Percentiles rank a stretch among this genome's conserved stretches.
Evolutionary conservation across 495 filamentous ascomycete genomes (phyloP).

Genomic region (Aspergillus carlsbadensis): DNA sequence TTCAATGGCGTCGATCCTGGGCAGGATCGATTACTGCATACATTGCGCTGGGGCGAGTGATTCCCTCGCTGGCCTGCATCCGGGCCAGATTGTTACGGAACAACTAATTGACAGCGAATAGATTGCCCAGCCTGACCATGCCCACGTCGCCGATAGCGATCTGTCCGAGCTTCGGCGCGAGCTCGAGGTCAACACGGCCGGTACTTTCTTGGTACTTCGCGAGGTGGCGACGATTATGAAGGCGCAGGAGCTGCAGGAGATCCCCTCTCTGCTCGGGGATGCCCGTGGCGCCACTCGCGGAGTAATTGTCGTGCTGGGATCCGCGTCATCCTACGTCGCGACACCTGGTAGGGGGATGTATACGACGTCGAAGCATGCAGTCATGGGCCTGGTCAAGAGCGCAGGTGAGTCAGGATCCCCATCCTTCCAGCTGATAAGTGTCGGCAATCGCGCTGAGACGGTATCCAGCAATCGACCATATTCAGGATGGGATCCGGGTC

Average conservation of each 20-base stretch:
- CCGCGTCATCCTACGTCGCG: constrained; percentile 27
- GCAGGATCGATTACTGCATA: constrained; percentile 33
- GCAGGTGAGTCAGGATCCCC: constrained; percentile 24
- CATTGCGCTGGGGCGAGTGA: constrained; percentile 31
- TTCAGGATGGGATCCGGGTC: constrained; percentile 32
- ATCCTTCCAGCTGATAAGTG: not conserved
- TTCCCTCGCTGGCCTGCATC: no score
- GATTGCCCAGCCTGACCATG: not conserved
- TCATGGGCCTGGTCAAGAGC: constrained; percentile 38
- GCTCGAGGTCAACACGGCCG: constrained; percentile 21
- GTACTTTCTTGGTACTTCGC: constrained; percentile 21
- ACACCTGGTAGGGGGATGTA: constrained; percentile 30
- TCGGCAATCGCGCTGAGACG: not conserved
- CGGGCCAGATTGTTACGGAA: no score
- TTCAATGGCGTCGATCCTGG: constrained; percentile 22
- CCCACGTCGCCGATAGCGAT: not conserved
- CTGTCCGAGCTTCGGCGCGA: constrained; percentile 4
- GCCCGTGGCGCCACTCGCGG: constrained; percentile 25
- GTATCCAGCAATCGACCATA: constrained; percentile 33
- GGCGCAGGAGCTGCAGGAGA: no score
- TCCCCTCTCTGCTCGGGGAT: no score
- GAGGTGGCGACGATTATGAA: no score
- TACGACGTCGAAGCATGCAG: constrained; percentile 43
- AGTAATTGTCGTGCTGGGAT: constrained; percentile 41
- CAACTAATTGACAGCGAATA: no score